These are phyloP conservation scores for Tricholoma terreum DNA, from an alignment of 768 basidiomycete species.

Conservation along the genomic window DNA sequence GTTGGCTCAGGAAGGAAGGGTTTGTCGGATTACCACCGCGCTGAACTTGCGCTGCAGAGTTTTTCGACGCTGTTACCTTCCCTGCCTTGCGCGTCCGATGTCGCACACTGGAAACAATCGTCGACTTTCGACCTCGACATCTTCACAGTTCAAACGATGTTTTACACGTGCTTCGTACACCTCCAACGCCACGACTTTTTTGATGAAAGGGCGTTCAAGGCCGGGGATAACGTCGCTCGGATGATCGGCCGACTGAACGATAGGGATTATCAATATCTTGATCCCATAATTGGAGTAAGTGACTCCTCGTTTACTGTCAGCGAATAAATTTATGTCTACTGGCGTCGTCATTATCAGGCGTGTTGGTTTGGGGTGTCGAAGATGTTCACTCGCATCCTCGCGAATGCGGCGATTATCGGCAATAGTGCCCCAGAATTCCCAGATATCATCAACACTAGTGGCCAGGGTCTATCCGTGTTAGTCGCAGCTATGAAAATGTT, in stretches of 20 bases:
- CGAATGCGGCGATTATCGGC: constrained; percentile 2
- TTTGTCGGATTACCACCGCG: constrained; percentile 29
- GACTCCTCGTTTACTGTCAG: neutral
- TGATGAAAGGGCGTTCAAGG: constrained; percentile 40
- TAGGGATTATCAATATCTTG: constrained; percentile 49
- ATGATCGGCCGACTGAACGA: constrained; percentile 47
- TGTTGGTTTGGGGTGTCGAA: constrained; percentile 19
- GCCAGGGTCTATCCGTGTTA: constrained; percentile 11
- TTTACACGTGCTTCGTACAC: constrained; percentile 49
- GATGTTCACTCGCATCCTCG: constrained; percentile 16
- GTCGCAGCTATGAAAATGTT: constrained; percentile 13
- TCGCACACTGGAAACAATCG: neutral
- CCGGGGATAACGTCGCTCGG: constrained; percentile 41
- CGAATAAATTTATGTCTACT: neutral
- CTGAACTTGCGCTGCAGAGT: constrained; percentile 44
- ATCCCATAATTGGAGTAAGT: constrained; percentile 54
- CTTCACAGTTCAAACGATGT: constrained; percentile 39
- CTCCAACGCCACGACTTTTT: constrained; percentile 40
- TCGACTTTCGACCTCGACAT: constrained; percentile 8
- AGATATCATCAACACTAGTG: constrained; percentile 7
- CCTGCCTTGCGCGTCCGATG: neutral
- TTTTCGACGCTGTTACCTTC: constrained; percentile 34
- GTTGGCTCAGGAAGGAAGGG: constrained; percentile 33
- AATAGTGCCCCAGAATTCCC: constrained; percentile 3
- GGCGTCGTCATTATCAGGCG: constrained; percentile 7